A percentile compares a stretch with the other conserved stretches of the same genome.
These are phyloP conservation scores for Parafenestella ontariensis DNA, from an alignment of 2,329 filamentous ascomycete genomes.

Conservation along the genomic window DNA sequence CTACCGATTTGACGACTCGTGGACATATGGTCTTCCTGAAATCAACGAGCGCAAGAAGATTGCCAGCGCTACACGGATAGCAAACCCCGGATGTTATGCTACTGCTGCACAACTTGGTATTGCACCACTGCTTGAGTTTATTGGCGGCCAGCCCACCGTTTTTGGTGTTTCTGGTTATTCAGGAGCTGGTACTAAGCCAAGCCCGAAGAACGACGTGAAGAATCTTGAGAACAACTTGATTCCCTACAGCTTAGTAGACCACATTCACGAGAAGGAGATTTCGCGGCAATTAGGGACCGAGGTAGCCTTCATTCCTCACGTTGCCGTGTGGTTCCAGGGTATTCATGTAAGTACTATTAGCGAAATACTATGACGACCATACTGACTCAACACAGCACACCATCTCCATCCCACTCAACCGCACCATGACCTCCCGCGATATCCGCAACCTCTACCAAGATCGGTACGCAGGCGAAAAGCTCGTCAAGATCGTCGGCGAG, in stretches of 20 bases:
- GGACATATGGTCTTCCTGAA: constrained; percentile 93
- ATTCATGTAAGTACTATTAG: constrained; percentile 66
- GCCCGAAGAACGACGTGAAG: constrained; percentile 89
- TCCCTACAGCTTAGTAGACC: constrained; percentile 88
- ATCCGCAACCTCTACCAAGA: constrained; percentile 96
- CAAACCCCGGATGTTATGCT: constrained; percentile 94
- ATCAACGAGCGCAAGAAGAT: constrained; percentile 79
- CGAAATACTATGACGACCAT: neutral
- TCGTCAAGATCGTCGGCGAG: constrained; percentile 91
- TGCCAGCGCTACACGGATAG: constrained; percentile 78
- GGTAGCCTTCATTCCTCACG: constrained; percentile 90
- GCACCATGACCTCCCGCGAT: constrained; percentile 88
- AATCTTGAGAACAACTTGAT: constrained; percentile 87
- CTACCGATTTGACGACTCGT: constrained; percentile 84
- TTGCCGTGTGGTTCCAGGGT: constrained; percentile 96
- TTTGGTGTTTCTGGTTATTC: constrained; percentile 96
- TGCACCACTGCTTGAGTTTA: constrained; percentile 77
- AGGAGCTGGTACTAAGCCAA: constrained; percentile 92
- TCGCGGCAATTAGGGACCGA: constrained; percentile 74
- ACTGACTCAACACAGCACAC: constrained; percentile 65
- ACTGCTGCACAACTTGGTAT: constrained; percentile 92
- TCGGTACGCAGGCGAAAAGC: constrained; percentile 91
- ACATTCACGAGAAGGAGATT: constrained; percentile 95
- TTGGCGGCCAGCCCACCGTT: constrained; percentile 79
- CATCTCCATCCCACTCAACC: constrained; percentile 85